Evolutionary conservation across 306 rosid genomes (phyloP).

Genomic region (Cyclanthera cordifolia): DNA sequence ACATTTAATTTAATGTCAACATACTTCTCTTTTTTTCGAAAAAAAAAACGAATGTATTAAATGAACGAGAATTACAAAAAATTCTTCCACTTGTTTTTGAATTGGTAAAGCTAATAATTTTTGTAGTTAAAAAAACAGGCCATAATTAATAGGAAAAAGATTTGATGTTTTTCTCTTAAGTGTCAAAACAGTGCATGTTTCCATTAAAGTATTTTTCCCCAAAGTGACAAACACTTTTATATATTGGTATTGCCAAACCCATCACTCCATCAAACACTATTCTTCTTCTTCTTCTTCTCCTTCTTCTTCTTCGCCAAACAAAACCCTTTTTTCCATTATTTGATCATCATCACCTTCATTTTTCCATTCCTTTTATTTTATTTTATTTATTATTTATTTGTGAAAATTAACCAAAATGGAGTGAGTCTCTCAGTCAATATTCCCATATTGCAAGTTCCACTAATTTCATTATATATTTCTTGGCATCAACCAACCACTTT

Average conservation of each 20-base stretch:
- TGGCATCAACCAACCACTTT: neutral
- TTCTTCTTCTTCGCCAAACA: neutral
- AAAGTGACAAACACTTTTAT: neutral
- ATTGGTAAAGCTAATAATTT: too few relatives aligned
- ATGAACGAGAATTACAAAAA: too few relatives aligned
- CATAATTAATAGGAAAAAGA: conserved; percentile 4
- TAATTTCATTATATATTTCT: neutral
- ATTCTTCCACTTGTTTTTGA: too few relatives aligned
- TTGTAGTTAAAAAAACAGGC: too few relatives aligned
- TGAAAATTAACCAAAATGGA: neutral
- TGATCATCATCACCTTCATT: neutral
- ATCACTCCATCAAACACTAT: neutral
- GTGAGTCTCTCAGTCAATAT: neutral
- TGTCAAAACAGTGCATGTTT: neutral
- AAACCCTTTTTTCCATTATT: neutral
- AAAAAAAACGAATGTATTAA: too few relatives aligned
- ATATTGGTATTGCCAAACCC: conserved; percentile 6
- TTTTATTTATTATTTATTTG: too few relatives aligned
- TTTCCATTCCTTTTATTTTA: neutral
- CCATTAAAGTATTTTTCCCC: neutral
- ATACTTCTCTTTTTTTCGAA: too few relatives aligned
- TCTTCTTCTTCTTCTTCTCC: neutral
- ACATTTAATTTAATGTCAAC: too few relatives aligned
- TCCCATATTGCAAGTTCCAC: conserved; percentile 7
- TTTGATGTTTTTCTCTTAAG: neutral